These are phyloP conservation scores for Coemansia sp. DNA, from an alignment of 192 early-diverging fungal genomes.

Conservation along the genomic window DNA sequence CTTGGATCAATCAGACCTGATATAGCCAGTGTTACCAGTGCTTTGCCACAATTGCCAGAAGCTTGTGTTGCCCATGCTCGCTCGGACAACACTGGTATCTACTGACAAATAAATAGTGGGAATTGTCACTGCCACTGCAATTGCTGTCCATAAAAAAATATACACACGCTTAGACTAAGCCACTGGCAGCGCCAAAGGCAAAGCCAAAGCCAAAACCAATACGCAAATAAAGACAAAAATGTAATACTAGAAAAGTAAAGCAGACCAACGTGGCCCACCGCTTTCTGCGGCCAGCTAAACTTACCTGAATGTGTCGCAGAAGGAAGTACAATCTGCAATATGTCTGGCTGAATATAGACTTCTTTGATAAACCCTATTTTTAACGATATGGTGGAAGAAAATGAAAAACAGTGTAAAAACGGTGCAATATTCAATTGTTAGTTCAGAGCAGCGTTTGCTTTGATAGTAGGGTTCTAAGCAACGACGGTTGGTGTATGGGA, in stretches of 20 bases:
- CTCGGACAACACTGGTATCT: neutral
- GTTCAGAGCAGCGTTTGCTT: too few relatives aligned
- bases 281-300: neutral
- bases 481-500: too few relatives aligned
- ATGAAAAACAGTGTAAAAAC: neutral
- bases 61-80: neutral
- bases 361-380: constrained; percentile 40
- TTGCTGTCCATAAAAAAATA: neutral
- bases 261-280: neutral
- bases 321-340: constrained; percentile 26
- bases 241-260: too few relatives aligned
- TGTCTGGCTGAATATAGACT: constrained; percentile 39
- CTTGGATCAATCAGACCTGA: neutral
- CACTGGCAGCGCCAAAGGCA: too few relatives aligned
- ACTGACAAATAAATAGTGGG: neutral
- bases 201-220: neutral
- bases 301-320: constrained; percentile 25
- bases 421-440: too few relatives aligned
- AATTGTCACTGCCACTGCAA: neutral
- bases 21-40: neutral
- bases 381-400: neutral
- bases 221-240: neutral
- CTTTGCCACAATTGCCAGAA: neutral
- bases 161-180: neutral
- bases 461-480: too few relatives aligned